Conservation (phyloP, 2,329 filamentous ascomycete genomes). For the Aspergillus awamori region DNA sequence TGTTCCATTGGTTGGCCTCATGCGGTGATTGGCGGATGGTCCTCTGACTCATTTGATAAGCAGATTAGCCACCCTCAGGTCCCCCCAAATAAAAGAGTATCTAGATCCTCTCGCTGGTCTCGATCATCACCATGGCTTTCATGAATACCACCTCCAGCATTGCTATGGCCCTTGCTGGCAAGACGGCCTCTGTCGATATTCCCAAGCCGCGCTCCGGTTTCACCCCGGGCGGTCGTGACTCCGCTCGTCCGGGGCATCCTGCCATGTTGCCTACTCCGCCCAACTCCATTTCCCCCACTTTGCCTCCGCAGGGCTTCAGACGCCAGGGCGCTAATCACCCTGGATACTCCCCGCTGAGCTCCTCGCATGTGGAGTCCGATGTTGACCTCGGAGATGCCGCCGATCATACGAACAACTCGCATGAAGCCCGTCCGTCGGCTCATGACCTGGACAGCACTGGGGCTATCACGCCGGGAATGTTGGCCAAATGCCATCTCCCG, state of each 20-base stretch:
- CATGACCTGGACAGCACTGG: constrained; percentile 71
- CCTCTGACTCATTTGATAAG: constrained; percentile 29
- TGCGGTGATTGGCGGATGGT: constrained; percentile 17
- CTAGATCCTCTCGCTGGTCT: constrained; percentile 2
- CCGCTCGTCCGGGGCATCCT: constrained; percentile 37
- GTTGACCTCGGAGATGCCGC: constrained; percentile 76
- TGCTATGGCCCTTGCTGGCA: constrained; percentile 54
- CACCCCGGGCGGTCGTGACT: constrained; percentile 31
- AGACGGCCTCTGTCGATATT: constrained; percentile 54
- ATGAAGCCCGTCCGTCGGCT: constrained; percentile 47
- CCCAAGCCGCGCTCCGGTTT: constrained; percentile 46
- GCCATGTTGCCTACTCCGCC: constrained; percentile 79
- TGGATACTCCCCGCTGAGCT: constrained; percentile 47
- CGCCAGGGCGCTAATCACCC: constrained; percentile 54
- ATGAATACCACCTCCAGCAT: constrained; percentile 48
- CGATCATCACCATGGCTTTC: constrained; percentile 46
- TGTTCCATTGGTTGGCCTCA: constrained; percentile 9
- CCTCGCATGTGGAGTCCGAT: constrained; percentile 73
- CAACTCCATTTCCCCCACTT: constrained; percentile 88
- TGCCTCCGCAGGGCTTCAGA: constrained; percentile 79
- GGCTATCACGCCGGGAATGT: constrained; percentile 79
- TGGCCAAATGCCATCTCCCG: constrained; percentile 87
- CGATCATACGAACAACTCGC: constrained; percentile 53
- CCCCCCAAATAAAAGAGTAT: background rate
- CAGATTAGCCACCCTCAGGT: constrained; percentile 23